Conservation (phyloP, 495 filamentous ascomycete genomes). For the Choiromyces venosus region DNA sequence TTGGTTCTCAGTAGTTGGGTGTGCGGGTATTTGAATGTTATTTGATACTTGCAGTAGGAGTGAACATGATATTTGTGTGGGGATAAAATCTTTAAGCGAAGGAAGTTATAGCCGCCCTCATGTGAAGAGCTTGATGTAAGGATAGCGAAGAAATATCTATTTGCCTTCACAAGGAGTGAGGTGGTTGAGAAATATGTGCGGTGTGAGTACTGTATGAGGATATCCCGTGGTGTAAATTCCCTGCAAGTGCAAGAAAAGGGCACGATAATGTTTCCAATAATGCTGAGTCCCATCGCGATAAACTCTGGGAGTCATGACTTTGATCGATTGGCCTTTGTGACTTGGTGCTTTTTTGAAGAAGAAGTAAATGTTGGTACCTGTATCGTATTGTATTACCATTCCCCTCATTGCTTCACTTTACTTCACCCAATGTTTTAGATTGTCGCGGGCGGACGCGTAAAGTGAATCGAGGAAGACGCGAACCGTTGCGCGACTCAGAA, state of each 20-base stretch:
- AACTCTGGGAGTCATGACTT: background rate
- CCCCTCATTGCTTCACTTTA: background rate
- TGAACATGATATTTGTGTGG: background rate
- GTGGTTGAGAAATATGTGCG: background rate
- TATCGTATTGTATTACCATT: background rate
- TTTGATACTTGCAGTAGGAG: background rate
- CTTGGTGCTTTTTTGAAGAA: background rate
- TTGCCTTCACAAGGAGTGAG: background rate
- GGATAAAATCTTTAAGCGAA: background rate
- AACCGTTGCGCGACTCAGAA: conserved; percentile 3
- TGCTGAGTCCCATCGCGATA: background rate
- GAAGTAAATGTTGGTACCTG: background rate
- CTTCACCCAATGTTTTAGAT: background rate
- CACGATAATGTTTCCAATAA: background rate
- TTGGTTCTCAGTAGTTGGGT: background rate
- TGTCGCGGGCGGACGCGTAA: conserved; percentile 8
- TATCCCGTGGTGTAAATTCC: background rate
- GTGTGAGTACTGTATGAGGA: background rate
- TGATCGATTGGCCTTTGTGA: background rate
- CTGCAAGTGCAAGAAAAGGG: background rate
- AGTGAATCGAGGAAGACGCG: conserved; percentile 12
- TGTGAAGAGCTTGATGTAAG: background rate
- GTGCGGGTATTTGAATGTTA: background rate
- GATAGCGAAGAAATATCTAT: background rate
- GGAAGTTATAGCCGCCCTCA: background rate